Evolutionary conservation across 306 rosid genomes (phyloP), one percentile per base, ranked within the genome.

Genomic region (Biancaea sappan): DNA sequence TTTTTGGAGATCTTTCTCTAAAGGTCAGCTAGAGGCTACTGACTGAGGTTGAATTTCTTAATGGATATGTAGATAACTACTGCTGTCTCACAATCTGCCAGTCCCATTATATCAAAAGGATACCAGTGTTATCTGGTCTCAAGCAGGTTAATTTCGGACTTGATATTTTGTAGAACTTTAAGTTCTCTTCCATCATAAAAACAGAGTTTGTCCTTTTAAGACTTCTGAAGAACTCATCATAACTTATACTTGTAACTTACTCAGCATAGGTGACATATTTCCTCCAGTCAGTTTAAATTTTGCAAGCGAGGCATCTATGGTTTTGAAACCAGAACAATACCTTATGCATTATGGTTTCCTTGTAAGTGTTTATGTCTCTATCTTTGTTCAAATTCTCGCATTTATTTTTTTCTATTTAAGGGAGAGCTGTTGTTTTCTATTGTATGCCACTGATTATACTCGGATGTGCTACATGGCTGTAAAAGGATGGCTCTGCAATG

Each of bases 251-350:
- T 29, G 31, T 78, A 78, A 38, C 52, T 69, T 81, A 74, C 82
- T 79, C 90, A 94, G 99, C 80, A 35, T 86, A 60, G 77, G 76
- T 70, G 89, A 84, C 79, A 71, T 77, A 69, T 94, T 94, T 83
- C 99, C 99, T 69, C 74, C 65, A 1, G 95, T 92, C 52, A 92
- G 93, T 84, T 86, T 94, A 51, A 94, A 94, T 84, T 94, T 94
- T 77, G 96, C 59, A 4, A 94, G 88, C 15, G 85, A 91, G 76
- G 99, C 93, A 51, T 83, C 96, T 4, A 94, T 94, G 95, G 84
- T 90, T 78, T 86, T 94, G 81, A 94, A 88, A 80, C 97, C 99
- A 31, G 90, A 85, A 83, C 89, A 94, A 65, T 94, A 94, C 86
- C 97, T 94, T 83, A 46, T 83, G 63, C 90, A 59, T 77, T 61